Base-by-base conservation (phyloP, 2,329 filamentous ascomycete genomes). In the Fusarium ramigenum region DNA sequence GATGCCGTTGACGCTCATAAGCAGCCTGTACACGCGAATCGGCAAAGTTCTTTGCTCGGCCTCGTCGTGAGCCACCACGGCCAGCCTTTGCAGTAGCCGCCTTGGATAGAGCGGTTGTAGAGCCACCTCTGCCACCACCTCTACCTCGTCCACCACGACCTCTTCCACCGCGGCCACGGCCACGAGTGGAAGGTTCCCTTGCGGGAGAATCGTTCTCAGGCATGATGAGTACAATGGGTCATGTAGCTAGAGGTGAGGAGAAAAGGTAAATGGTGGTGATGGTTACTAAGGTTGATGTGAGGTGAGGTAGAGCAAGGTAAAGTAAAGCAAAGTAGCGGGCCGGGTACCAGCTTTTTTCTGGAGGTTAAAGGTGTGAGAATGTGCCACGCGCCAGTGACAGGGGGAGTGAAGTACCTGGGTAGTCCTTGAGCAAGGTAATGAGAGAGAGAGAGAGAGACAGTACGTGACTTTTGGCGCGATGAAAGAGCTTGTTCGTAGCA, bases 1-100 rank as follows among this genome's bases (percentile, higher is more conserved):
- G 84, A 75, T 92, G 88, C 73, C 91, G 86, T 78, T 91, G 89
- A 61, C 92, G 90, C 79, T 90, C 88, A 73, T 89, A 88, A 63
- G 86, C 85, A 57, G 88, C 88, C 78, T 90, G 89, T 60, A 87
- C 85, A 70, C 84, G 86, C 70, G 84, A 82, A 71, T 88, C 85
- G 67, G 85, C 82, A 76, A 89, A 90, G 75, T 85, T 85, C 82
- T 90, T 90, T 79, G 87, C 85, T 63, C 87, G 86, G 68, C 86
- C 86, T 70, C 86, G 84, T 66, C 86, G 80, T 70, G 79, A 80
- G 72, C 81, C 81, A 50, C 81, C 80, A 63, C 82, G 79, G 57
- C 81, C 80, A 46, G 82, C 78, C 69, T 84, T 86, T 60, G 78
- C 72, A 53, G 79, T 65, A 67, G 81, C 75, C 52, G 82, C 66